phyloP scores from a whole-genome alignment of 2,329 filamentous ascomycete genomes.

The Cercospora janseana region DNA sequence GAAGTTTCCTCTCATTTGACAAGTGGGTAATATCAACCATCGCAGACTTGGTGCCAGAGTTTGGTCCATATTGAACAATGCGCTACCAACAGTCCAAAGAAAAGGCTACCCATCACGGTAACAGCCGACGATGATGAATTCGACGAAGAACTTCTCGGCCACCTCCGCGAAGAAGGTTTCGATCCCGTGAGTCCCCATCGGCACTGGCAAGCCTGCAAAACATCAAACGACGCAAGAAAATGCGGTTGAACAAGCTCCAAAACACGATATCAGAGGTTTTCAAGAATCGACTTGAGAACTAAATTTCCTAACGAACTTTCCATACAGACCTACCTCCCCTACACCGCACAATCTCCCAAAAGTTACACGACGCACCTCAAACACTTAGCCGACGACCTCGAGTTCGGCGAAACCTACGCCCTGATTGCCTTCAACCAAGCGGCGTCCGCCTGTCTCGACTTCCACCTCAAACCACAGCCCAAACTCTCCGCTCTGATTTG shows the following conservation, averaged over 20 bases:
- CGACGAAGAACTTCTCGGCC: slow-evolving; percentile 38
- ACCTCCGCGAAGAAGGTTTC: slow-evolving; percentile 47
- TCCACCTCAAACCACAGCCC: slow-evolving; percentile 42
- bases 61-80: not conserved
- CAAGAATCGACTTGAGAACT: not conserved
- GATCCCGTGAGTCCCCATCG: slow-evolving; percentile 28
- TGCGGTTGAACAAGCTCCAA: not conserved
- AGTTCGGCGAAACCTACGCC: slow-evolving; percentile 34
- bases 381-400: slow-evolving; percentile 42
- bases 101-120: slow-evolving; percentile 38
- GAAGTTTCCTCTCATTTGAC: not conserved
- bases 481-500: slow-evolving; percentile 43
- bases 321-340: slow-evolving; percentile 38
- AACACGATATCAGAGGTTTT: not conserved
- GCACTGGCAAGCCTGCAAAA: not conserved
- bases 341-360: slow-evolving; percentile 20
- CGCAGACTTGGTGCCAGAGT: not conserved
- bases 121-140: slow-evolving; percentile 41
- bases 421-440: slow-evolving; percentile 43
- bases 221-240: no score
- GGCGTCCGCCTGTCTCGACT: slow-evolving; percentile 42
- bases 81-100: slow-evolving; percentile 22
- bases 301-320: not conserved
- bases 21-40: not conserved
- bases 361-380: slow-evolving; percentile 38